Conservation (phyloP, 768 basidiomycete species). For the Trametes villosa region DNA sequence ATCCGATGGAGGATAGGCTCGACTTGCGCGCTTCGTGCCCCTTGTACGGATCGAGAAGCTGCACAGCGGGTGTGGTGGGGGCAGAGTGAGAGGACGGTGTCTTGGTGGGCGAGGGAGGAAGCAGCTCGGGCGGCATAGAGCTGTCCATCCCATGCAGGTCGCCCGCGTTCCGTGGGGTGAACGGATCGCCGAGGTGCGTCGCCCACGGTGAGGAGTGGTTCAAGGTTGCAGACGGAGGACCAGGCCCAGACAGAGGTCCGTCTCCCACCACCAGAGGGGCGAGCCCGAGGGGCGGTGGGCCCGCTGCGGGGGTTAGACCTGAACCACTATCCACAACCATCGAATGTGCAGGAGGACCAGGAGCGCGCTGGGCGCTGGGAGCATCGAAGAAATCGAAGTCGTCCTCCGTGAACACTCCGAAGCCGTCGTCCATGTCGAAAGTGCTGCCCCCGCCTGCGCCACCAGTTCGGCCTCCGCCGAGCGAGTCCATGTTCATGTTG, state of each 20-base stretch:
- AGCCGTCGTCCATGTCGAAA: conserved; percentile 37
- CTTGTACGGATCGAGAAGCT: conserved; percentile 40
- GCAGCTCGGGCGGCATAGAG: conserved; percentile 42
- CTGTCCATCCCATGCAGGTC: conserved; percentile 13
- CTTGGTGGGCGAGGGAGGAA: conserved; percentile 55
- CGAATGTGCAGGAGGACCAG: conserved; percentile 24
- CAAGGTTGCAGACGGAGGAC: conserved; percentile 34
- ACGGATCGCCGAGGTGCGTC: conserved; percentile 21
- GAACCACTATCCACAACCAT: not conserved
- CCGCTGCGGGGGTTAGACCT: conserved; percentile 37
- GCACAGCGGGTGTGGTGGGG: conserved; percentile 59
- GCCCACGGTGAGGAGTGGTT: conserved; percentile 27
- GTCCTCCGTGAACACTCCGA: conserved; percentile 72
- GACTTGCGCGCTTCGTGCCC: conserved; percentile 30
- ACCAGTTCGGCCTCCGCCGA: conserved; percentile 36
- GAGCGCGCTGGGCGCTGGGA: conserved; percentile 41
- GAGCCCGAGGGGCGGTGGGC: conserved; percentile 39
- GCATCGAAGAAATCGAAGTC: conserved; percentile 89
- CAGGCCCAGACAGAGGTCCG: conserved; percentile 32
- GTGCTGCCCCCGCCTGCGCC: conserved; percentile 32
- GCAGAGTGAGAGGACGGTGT: conserved; percentile 51
- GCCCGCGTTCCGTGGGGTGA: conserved; percentile 23
- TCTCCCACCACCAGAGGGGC: conserved; percentile 40
- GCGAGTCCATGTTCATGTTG: conserved; percentile 50
- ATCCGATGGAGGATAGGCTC: conserved; percentile 24